phyloP scores from a whole-genome alignment of 1,284 basidiomycete genomes.

The Peniophora sp. region DNA sequence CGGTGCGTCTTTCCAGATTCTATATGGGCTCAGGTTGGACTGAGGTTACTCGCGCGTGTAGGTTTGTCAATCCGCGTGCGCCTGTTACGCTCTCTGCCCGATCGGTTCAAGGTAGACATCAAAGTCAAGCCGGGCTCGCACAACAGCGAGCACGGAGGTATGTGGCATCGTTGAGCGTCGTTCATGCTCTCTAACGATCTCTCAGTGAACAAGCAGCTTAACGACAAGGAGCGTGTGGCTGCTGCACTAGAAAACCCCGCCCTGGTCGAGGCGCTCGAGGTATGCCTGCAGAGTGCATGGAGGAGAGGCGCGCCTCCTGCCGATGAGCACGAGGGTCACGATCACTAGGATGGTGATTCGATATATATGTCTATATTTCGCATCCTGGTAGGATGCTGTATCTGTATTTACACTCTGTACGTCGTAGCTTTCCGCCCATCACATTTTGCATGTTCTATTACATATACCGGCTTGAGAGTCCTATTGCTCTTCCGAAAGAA shows the following conservation, averaged over 20 bases:
- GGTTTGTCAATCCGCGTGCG: conserved; percentile 91
- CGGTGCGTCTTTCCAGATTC: conserved; percentile 23
- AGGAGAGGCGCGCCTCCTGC: conserved; percentile 3
- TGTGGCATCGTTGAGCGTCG: conserved; percentile 12
- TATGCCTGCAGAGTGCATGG: conserved; percentile 49
- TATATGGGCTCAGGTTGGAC: not conserved
- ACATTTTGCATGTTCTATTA: no score
- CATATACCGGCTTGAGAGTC: no score
- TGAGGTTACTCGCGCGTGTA: conserved; percentile 27
- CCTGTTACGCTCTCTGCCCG: conserved; percentile 83
- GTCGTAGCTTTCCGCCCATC: no score
- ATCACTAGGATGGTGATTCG: no score
- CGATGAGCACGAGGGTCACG: no score
- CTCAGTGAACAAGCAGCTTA: conserved; percentile 94
- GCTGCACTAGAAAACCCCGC: conserved; percentile 92
- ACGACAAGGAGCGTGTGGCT: conserved; percentile 97
- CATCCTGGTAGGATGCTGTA: no score
- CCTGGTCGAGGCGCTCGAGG: conserved; percentile 84
- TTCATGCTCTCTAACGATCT: not conserved
- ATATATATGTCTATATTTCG: no score
- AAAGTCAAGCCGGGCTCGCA: conserved; percentile 91
- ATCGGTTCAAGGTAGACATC: conserved; percentile 93
- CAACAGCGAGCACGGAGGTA: conserved; percentile 86
- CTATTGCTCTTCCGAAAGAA: no score
- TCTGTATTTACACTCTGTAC: no score